Evolutionary conservation across 2,329 filamentous ascomycete genomes (phyloP), one percentile per base, ranked within the genome.

Genomic region (Phialophora verrucosa): DNA sequence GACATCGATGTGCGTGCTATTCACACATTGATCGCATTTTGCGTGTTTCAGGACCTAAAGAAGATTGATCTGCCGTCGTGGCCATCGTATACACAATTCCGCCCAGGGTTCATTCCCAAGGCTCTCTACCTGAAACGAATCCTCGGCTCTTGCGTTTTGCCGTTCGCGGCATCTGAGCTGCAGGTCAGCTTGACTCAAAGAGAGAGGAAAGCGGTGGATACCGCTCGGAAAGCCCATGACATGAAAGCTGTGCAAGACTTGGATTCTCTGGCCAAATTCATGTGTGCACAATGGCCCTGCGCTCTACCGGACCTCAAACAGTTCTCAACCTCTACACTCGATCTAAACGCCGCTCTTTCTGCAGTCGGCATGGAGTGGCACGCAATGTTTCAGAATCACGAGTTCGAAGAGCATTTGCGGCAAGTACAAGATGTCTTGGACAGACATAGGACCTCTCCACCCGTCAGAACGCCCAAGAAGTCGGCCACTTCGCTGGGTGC

Each of bases 361-460:
- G 42, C 59, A 47, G 32, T 64, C 35, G 49, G 50, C n/a, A 23
- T 51, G 29, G 60, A 59, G 12, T 63, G 56, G 59, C 53, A 59
- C 25, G 59, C 63, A 3, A 65, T 65, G 60, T 72, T 71, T 38
- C 64, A 56, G 14, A 73, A 73, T 53, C 51, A 58, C 44, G 50
- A 60, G 51, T 68, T 73, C 25, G 35, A 56, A 31, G 44, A 67
- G 35, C 67, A 73, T 58, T 62, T 72, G 5, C 27, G 55, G 11
- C 57, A 53, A 27, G 50, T 71, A 14, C 71, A 72, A 53, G 58
- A 49, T 5, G 47, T 59, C 10, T 55, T 73, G n/a, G 42, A 63
- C 31, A 59, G 38, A 42, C 12, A 51, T 59, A 42, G 55, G 23
- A 42, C 23, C 17, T 29, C 51, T 42, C 23, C 27, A n/a, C 51